Conservation (phyloP, 1,284 basidiomycete species). For the Puccinia triticina region DNA sequence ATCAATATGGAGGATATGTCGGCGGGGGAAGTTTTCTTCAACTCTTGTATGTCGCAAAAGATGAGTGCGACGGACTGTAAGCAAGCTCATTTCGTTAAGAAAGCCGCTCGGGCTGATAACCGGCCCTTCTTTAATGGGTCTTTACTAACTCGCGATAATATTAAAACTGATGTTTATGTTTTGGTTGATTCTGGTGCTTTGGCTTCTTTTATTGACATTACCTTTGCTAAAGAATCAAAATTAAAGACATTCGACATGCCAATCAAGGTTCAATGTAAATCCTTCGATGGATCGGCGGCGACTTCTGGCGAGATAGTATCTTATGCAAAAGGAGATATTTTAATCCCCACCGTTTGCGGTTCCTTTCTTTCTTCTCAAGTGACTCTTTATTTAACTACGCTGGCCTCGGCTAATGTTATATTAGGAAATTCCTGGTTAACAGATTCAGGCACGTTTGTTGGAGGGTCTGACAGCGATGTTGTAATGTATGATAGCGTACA, state of each 20-base stretch:
- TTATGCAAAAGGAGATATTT: neutral
- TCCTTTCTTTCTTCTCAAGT: neutral
- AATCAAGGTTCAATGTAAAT: neutral
- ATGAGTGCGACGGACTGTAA: too few species aligned
- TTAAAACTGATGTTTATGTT: neutral
- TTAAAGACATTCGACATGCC: neutral
- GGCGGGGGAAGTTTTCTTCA: too few species aligned
- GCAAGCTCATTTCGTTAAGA: too few species aligned
- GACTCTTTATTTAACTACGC: neutral
- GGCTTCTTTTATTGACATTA: neutral
- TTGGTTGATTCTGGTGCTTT: neutral
- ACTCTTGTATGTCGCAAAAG: too few species aligned
- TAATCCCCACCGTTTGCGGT: neutral
- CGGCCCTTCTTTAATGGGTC: too few species aligned
- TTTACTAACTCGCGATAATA: too few species aligned
- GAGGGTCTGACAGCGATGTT: neutral
- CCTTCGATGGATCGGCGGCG: neutral
- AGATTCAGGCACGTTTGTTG: neutral
- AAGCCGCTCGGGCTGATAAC: too few species aligned
- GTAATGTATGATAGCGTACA: neutral
- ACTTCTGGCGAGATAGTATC: neutral
- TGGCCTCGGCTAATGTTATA: constrained; percentile 1
- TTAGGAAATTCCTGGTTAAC: neutral
- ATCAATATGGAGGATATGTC: too few species aligned
- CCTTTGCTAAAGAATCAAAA: neutral